Base-by-base conservation (phyloP, 176 grass and related monocot genomes). In the Metroxylon sagu region DNA sequence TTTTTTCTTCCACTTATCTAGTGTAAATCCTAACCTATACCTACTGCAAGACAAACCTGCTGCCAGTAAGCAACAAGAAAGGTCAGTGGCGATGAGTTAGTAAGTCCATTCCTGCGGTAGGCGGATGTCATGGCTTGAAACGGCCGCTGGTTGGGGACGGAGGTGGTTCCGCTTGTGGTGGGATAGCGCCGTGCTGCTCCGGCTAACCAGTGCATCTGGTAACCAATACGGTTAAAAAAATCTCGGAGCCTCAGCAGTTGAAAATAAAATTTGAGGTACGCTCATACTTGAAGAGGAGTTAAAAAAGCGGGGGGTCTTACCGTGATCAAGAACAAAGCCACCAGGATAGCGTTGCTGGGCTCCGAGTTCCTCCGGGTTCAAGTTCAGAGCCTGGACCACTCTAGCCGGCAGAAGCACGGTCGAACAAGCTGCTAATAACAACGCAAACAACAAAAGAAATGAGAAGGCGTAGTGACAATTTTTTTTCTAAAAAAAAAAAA, bases 301-400 rank as follows among this genome's bases (percentile, higher is more conserved):
- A 0, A 8, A 8, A 5, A 6, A 4, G 2, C 23, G 53, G 28
- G 53, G 28, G 0, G 15, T 49, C 27, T 60, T 66, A 75, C 92
- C 80, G 18, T 78, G 83, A 5, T 91, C 78, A 4, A 85, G 81
- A 54, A 85, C 57, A 29, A 85, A 77, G 39, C 78, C 84, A 1
- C 85, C 88, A 16, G 79, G 82, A 31, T 85, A 76, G 4, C 88
- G 79, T 19, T 73, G 84, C 56, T 92, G 94, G 0, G 81, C 82
- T 54, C 79, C 82, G 26, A 98, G 70, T 35, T 98, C 88, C 18
- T 92, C 88, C 10, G 92, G 74, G 66, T 85, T 92, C 0, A 92
- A 78, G 65, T 98, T 98, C 29, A 98, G 58, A 14, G 94, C 84
- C 0, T 93, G 94, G 25, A 98, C 94, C 16, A 93, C 94, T 58